Evolutionary conservation across 2,329 filamentous ascomycete species (phyloP), one percentile per base, ranked within the genome.

Genomic region (Fusarium multiceps): DNA sequence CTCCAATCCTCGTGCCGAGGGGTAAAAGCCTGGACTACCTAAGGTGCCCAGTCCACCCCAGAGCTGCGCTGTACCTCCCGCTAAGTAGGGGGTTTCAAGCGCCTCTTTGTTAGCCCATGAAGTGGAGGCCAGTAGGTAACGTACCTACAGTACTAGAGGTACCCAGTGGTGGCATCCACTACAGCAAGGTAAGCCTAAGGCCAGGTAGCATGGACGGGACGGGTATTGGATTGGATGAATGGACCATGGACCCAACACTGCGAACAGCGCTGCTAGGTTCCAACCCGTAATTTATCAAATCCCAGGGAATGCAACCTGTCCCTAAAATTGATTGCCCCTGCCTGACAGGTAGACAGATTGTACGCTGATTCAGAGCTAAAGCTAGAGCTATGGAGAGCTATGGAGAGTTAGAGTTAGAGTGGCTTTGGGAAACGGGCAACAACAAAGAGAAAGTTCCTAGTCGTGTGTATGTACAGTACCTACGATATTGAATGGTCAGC

Each of bases 261-360:
- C 45, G 63, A 48, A 55, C 66, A 57, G 53, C 51, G 30, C 50
- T 59, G n/a, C 54, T 28, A 69, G 61, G 62, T 63, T 63, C 62
- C 60, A 68, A 47, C 18, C 34, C 34, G 18, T 37, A 37, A 37
- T 37, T 37, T 71, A 64, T 68, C 45, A 54, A 43, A 54, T 59
- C 42, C 50, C 32, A 73, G 68, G 72, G 72, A 74, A 74, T 74
- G 72, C 71, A 74, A 74, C 66, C 71, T 74, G 68, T 73, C 66
- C 72, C 72, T 61, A 67, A 71, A 56, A 73, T 66, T 56, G 59
- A 54, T 59, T 58, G 61, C 34, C 18, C 34, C 34, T 37, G 34
- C 34, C 18, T n/a, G 18, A 37, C 34, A 37, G 34, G 34, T n/a
- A 37, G 18, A n/a, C 18, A 37, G 18, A 37, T n/a, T n/a, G 18